Percentiles rank a stretch among this genome's conserved stretches.
Evolutionary conservation across 2,329 filamentous ascomycete genomes (phyloP).

Genomic region (Mollisiaceae sp.): DNA sequence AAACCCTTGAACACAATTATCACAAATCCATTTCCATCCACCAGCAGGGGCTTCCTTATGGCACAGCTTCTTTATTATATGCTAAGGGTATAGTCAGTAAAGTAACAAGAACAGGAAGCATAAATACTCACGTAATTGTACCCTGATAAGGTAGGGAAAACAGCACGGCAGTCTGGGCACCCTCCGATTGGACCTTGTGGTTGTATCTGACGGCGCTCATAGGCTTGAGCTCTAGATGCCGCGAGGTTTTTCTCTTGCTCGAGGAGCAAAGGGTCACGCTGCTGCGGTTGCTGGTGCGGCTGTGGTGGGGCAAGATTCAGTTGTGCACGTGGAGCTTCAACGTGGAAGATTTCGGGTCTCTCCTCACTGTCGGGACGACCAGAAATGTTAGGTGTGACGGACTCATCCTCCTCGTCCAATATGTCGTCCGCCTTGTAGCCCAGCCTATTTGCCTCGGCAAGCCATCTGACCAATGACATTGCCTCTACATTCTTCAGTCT

Average conservation of each 20-base stretch:
- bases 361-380: conserved; percentile 3
- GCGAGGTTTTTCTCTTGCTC: not conserved
- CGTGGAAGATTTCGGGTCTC: not conserved
- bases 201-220: not conserved
- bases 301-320: not conserved
- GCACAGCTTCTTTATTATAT: conserved; percentile 29
- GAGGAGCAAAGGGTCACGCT: not conserved
- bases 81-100: conserved; percentile 7
- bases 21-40: conserved; percentile 30
- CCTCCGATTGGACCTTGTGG: not conserved
- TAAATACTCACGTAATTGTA: conserved; percentile 18
- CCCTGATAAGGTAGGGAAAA: conserved; percentile 14
- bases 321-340: not conserved
- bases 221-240: not conserved
- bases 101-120: not conserved
- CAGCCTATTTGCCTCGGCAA: conserved; percentile 36
- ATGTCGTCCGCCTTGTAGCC: conserved; percentile 39
- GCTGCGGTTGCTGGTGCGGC: not conserved
- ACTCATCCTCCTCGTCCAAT: conserved; percentile 36
- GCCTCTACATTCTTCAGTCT: conserved; percentile 34
- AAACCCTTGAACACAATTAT: conserved; percentile 32
- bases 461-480: conserved; percentile 34
- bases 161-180: conserved; percentile 10
- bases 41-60: conserved; percentile 22
- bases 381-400: conserved; percentile 21